phyloP scores from a whole-genome alignment of 371 early-diverging fungal genomes.

The Rozella allomycis region DNA sequence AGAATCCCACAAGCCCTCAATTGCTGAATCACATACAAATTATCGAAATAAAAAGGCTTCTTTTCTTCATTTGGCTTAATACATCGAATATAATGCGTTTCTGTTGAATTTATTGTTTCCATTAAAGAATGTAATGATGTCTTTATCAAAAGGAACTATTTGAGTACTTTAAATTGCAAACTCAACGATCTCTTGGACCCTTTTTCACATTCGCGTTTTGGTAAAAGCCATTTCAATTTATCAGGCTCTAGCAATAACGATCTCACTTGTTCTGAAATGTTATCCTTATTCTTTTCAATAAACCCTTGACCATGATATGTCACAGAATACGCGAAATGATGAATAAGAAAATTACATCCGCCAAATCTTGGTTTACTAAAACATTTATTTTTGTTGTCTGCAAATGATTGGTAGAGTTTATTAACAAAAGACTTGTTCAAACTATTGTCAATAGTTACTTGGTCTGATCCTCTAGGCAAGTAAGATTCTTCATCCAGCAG shows the following conservation, averaged over 20 bases:
- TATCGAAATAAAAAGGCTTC: slow-evolving; percentile 54
- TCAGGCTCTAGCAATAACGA: too few species aligned
- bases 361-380: slow-evolving; percentile 1
- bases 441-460: too few species aligned
- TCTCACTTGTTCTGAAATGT: slow-evolving; percentile 88
- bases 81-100: slow-evolving; percentile 66
- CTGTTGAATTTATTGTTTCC: slow-evolving; percentile 76
- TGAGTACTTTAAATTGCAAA: too few species aligned
- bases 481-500: slow-evolving; percentile 88
- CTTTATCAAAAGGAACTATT: too few species aligned
- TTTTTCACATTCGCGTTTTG: too few species aligned
- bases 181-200: too few species aligned
- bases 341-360: slow-evolving; percentile 42
- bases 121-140: slow-evolving; percentile 74
- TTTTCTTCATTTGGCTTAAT: slow-evolving; percentile 44
- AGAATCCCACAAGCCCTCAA: slow-evolving; percentile 95
- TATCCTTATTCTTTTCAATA: slow-evolving; percentile 96
- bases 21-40: slow-evolving; percentile 79
- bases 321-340: slow-evolving; percentile 80
- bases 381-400: slow-evolving; percentile 12
- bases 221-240: too few species aligned
- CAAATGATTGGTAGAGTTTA: slow-evolving; percentile 46
- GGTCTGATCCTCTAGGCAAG: slow-evolving; percentile 72
- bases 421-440: slow-evolving; percentile 44
- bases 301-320: slow-evolving; percentile 81